phyloP scores from a whole-genome alignment of 257 asterid genomes.

The Solanum arcanum region DNA sequence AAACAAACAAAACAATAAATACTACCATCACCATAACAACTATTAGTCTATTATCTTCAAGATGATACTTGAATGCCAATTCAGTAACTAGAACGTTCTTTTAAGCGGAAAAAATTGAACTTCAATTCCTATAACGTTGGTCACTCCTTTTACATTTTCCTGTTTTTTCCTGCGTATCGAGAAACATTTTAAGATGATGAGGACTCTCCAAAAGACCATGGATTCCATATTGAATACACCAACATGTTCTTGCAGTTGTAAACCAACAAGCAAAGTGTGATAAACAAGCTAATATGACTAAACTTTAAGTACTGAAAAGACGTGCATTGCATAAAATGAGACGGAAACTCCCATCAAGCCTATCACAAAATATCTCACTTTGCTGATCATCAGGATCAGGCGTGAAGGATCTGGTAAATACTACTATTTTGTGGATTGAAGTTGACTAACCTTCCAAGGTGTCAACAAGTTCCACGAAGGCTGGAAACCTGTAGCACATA shows the following conservation, averaged over 20 bases:
- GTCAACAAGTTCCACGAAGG: conserved; percentile 69
- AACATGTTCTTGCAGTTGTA: background rate
- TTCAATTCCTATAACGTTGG: background rate
- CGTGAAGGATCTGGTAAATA: background rate
- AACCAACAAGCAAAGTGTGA: background rate
- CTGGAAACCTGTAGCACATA: conserved; percentile 88
- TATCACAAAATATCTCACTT: background rate
- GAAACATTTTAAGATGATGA: background rate
- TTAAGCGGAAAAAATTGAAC: background rate
- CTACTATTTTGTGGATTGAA: background rate
- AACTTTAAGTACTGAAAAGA: background rate
- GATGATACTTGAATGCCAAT: background rate
- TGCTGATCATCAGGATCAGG: background rate
- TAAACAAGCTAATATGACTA: background rate
- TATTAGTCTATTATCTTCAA: background rate
- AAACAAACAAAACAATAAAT: background rate
- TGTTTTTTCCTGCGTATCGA: background rate
- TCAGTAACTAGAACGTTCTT: background rate
- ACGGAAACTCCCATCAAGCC: background rate
- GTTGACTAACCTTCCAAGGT: conserved; percentile 77
- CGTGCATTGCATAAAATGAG: background rate
- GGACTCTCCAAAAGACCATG: background rate
- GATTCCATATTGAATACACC: background rate
- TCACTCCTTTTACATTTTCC: background rate
- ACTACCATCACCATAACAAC: background rate